Percentiles rank a stretch among this genome's conserved stretches.
phyloP scores from a whole-genome alignment of 2,329 filamentous ascomycete species.

The Exophiala aquamarina region DNA sequence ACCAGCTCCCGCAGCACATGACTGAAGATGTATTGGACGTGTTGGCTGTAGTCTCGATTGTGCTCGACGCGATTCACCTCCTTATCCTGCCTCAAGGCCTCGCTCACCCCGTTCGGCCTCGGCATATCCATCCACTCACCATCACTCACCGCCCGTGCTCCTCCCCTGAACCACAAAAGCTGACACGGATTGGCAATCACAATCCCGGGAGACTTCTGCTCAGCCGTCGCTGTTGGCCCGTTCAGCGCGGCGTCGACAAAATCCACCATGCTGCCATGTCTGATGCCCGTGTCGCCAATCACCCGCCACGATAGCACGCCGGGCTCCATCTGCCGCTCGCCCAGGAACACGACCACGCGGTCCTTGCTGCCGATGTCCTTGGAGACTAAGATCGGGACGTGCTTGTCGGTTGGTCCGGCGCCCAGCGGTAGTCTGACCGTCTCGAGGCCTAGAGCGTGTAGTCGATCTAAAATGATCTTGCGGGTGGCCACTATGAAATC shows the following conservation, averaged over 20 bases:
- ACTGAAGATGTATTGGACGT: constrained; percentile 68
- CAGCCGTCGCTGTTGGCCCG: constrained; percentile 38
- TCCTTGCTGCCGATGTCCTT: constrained; percentile 55
- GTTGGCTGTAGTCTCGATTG: constrained; percentile 58
- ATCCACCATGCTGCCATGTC: constrained; percentile 68
- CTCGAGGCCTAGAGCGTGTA: constrained; percentile 60
- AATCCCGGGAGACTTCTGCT: constrained; percentile 50
- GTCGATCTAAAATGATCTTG: constrained; percentile 60
- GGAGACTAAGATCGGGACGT: constrained; percentile 69
- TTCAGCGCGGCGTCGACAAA: constrained; percentile 55
- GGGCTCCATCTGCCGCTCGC: constrained; percentile 69
- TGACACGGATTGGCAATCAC: constrained; percentile 78
- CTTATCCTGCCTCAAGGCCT: constrained; percentile 52
- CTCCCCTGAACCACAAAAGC: constrained; percentile 71
- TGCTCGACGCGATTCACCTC: constrained; percentile 62
- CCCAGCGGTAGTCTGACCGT: constrained; percentile 63
- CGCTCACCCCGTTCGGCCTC: constrained; percentile 62
- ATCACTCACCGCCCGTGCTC: constrained; percentile 59
- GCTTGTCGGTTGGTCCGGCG: constrained; percentile 46
- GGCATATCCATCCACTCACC: constrained; percentile 59
- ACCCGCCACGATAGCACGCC: constrained; percentile 73
- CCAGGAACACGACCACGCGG: constrained; percentile 72
- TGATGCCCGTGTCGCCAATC: constrained; percentile 63
- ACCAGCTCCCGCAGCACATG: constrained; percentile 54
- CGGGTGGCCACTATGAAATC: constrained; percentile 59